phyloP scores from a whole-genome alignment of 768 basidiomycete species.

The Russula compacta region DNA sequence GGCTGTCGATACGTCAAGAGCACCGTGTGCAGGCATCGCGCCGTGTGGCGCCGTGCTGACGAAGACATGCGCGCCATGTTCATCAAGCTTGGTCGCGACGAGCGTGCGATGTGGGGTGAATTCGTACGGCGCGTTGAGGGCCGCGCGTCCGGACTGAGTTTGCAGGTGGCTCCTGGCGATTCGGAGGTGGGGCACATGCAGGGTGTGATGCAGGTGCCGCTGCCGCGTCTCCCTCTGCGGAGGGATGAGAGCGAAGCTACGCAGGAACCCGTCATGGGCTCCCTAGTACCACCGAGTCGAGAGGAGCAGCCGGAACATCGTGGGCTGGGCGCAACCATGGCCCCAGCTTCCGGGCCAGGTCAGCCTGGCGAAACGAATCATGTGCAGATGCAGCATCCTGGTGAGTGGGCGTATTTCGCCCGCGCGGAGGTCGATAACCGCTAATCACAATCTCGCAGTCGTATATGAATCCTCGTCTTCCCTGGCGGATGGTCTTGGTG shows the following conservation, averaged over 20 bases:
- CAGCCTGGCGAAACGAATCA: constrained; percentile 13
- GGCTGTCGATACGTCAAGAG: constrained; percentile 65
- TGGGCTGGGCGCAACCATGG: neutral
- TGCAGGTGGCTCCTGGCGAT: constrained; percentile 14
- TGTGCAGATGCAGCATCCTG: constrained; percentile 13
- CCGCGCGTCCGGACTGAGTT: constrained; percentile 22
- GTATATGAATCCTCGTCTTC: constrained; percentile 18
- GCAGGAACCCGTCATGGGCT: constrained; percentile 25
- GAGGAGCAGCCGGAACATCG: constrained; percentile 16
- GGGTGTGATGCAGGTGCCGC: constrained; percentile 13
- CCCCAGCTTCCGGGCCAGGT: constrained; percentile 8
- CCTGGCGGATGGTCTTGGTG: constrained; percentile 17
- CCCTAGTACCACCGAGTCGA: constrained; percentile 24
- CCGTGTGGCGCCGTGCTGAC: constrained; percentile 53
- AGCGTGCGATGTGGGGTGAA: constrained; percentile 59
- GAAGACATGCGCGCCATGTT: constrained; percentile 39
- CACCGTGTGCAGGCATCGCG: constrained; percentile 64
- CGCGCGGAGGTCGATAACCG: too few relatives aligned
- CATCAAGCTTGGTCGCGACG: constrained; percentile 44
- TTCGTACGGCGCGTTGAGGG: constrained; percentile 58
- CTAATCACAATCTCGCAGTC: constrained; percentile 4
- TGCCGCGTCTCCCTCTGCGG: constrained; percentile 14
- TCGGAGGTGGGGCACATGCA: constrained; percentile 16
- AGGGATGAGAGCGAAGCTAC: constrained; percentile 17
- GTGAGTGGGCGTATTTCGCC: neutral